Evolutionary conservation across 2,329 filamentous ascomycete genomes (phyloP), one percentile per base, ranked within the genome.

Genomic region (Aspergillus tanneri): DNA sequence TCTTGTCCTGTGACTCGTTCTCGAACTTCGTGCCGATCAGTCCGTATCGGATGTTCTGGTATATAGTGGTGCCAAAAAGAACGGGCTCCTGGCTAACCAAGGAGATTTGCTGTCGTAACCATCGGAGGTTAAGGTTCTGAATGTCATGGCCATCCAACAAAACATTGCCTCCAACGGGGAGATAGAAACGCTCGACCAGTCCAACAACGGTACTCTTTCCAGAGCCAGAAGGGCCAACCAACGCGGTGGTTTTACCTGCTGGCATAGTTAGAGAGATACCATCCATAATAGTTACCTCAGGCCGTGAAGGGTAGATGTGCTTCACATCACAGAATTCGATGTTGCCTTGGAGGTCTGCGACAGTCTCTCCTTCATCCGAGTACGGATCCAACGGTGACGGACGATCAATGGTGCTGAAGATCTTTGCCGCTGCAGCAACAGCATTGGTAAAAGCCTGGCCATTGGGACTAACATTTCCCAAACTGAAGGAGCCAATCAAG

Each of bases 131-230:
- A 41, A 97, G 75, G 0, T 78, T 86, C 60, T 82, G 82, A 47
- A 96, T 84, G 65, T 95, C 87, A 57, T 86, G 83, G 6, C 88
- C 92, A 65, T 97, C 93, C 9, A 99, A 75, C 50, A 85, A 79
- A 1, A 97, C 84, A 16, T 80, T 72, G 18, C 93, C 93, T 23
- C 81, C 81, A 25, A 96, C 88, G 0, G 92, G 92, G 48, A 91
- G 84, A 67, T 99, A 99, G 68, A 97, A 97, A 14, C 93, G 83
- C 71, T 97, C 92, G 1, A 97, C 84, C 16, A 99, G 77, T 10
- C 92, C 92, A 22, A 97, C 87, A 53, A 97, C 91, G 0, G 93
- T 97, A 61, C 87, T 92, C 72, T 97, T 99, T 39, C 93, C 93
- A 30, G 88, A 95, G 9, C 92, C 93, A 9, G 92, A 97, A 0